Conservation (phyloP, 371 early-diverging fungal species). For the Mortierella sp. region DNA sequence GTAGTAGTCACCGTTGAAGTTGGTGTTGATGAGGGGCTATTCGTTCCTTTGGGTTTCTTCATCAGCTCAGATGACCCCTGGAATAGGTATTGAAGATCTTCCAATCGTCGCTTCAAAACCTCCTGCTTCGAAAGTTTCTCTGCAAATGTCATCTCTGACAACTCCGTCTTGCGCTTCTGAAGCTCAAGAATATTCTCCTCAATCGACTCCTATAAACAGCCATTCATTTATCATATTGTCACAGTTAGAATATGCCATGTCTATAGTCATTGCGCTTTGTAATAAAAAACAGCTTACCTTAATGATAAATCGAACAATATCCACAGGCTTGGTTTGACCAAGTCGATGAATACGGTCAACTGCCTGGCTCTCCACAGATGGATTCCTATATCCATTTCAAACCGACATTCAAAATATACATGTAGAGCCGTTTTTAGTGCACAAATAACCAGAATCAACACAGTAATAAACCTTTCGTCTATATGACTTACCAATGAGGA, state of each 20-base stretch:
- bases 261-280: too few species aligned
- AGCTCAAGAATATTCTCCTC: slow-evolving; percentile 60
- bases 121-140: slow-evolving; percentile 56
- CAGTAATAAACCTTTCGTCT: not conserved
- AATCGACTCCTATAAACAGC: slow-evolving; percentile 57
- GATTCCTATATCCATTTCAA: slow-evolving; percentile 72
- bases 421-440: too few species aligned
- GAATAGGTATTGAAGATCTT: slow-evolving; percentile 49
- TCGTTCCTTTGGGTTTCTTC: slow-evolving; percentile 12
- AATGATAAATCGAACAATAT: slow-evolving; percentile 65
- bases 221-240: too few species aligned
- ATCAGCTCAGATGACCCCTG: slow-evolving; percentile 52
- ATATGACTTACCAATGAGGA: slow-evolving; percentile 58
- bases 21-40: not conserved
- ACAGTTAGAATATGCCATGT: too few species aligned
- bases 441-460: not conserved
- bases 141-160: slow-evolving; percentile 55
- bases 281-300: too few species aligned
- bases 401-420: too few species aligned
- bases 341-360: slow-evolving; percentile 86
- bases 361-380: slow-evolving; percentile 84
- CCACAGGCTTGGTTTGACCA: slow-evolving; percentile 67
- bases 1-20: too few species aligned
- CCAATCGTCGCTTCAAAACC: slow-evolving; percentile 52
- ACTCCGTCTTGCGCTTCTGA: slow-evolving; percentile 50